Base-by-base conservation (phyloP, 2,329 filamentous ascomycete species). In the Fusarium ambrosium region DNA sequence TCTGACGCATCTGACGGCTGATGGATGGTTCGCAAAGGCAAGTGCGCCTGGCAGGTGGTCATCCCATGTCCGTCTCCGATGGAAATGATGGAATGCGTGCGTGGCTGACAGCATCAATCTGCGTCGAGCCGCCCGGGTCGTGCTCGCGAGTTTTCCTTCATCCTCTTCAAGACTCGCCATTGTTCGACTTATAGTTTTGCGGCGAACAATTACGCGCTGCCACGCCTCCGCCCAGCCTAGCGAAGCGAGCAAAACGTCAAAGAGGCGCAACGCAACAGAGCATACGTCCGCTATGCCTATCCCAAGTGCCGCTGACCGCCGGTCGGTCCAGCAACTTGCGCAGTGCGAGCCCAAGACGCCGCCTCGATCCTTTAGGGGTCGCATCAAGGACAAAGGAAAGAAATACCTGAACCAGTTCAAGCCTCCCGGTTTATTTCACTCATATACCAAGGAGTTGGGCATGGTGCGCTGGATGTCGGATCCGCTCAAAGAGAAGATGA, bases 311-410 rank as follows among this genome's bases (percentile, higher is more conserved):
- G 55, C 55, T 39, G 55, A 59, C 55, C 55, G 48, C 27, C 48
- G 36, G 55, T 14, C 32, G 55, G 56, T 37, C 36, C 56, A 59
- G 56, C 56, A 59, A 20, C 14, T 29, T 59, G 56, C 56, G 36
- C 36, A 39, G 14, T 41, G 56, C 56, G 34, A 39, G 14, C 14
- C 29, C 56, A 39, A 39, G 34, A 22, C 37, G 69, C 48, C 18
- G 36, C 64, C 59, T 16, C 68, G 45, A 18, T 74, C 72, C 29
- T 41, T 71, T 2, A n/a, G 59, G 11, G 48, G 37, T 8, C 64
- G 41, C n/a, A 36, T 74, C 27, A 66, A 51, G 9, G 39, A 74
- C 48, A 69, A 60, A 56, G 68, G 68, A 11, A 62, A 6, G 34
- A 63, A 48, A 36, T 71, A 51, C 60, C 43, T 70, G 6, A 55